These are phyloP conservation scores for Lentinula guzmanii DNA, from an alignment of 768 basidiomycete species.

Conservation along the genomic window DNA sequence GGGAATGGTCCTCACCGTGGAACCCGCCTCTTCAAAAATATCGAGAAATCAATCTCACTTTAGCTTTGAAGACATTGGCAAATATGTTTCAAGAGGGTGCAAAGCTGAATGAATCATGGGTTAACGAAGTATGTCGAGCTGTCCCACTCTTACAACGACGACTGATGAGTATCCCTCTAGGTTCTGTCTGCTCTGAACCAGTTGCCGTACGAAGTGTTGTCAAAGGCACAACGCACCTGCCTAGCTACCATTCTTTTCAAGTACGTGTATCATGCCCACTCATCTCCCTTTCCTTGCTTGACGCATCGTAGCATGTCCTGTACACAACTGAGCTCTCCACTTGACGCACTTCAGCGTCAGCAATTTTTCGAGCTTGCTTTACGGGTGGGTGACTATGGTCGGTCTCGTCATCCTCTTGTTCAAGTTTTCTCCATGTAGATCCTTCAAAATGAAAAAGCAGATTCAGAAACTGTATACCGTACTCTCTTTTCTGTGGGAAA, in stretches of 20 bases:
- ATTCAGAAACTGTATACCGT: conserved; percentile 69
- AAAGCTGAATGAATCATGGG: conserved; percentile 40
- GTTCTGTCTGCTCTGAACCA: conserved; percentile 49
- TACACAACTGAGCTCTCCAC: conserved; percentile 35
- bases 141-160: neutral
- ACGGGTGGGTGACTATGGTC: neutral
- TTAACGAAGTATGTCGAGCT: conserved; percentile 34
- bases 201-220: conserved; percentile 47
- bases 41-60: conserved; percentile 79
- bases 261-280: conserved; percentile 40
- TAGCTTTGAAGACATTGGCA: conserved; percentile 72
- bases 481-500: conserved; percentile 71
- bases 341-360: conserved; percentile 32
- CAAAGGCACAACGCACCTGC: conserved; percentile 70
- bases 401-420: neutral
- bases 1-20: conserved; percentile 60
- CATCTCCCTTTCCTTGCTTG: conserved; percentile 3
- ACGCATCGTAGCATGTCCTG: conserved; percentile 58
- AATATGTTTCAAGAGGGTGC: conserved; percentile 68
- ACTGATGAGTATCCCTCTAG: conserved; percentile 25
- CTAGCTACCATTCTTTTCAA: conserved; percentile 84
- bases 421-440: conserved; percentile 14
- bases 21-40: conserved; percentile 54
- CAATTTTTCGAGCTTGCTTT: conserved; percentile 27
- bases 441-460: conserved; percentile 32